A percentile compares a stretch with the other conserved stretches of the same genome.
phyloP scores from a whole-genome alignment of 495 filamentous ascomycete genomes.

The Cryomyces minteri region DNA sequence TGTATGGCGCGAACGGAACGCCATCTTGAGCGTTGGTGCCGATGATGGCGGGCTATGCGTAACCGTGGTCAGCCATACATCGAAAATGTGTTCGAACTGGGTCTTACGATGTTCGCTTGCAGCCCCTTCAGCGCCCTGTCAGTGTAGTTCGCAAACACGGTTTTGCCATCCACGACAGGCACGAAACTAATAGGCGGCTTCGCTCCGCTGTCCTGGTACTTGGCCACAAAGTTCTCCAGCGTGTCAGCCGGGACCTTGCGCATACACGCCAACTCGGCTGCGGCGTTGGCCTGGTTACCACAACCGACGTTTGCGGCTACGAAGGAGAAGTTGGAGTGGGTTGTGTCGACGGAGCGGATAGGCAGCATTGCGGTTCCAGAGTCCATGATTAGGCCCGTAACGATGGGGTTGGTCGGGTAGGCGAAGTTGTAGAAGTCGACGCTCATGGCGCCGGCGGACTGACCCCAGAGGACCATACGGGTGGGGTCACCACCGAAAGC shows the following conservation, averaged over 20 bases:
- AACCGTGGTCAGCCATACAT: not conserved
- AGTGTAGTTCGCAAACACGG: conserved; percentile 14
- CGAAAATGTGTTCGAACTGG: not conserved
- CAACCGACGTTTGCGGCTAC: conserved; percentile 28
- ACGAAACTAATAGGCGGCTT: conserved; percentile 10
- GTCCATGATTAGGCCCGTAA: conserved; percentile 25
- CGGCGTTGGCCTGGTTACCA: conserved; percentile 16
- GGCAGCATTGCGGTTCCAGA: conserved; percentile 15
- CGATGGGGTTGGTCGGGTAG: conserved; percentile 27
- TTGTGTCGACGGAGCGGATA: not conserved
- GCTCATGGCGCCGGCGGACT: conserved; percentile 26
- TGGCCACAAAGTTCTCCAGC: conserved; percentile 21
- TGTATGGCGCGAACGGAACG: conserved; percentile 7
- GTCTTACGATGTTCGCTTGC: conserved; percentile 1
- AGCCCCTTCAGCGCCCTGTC: conserved; percentile 7
- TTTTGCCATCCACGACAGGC: conserved; percentile 12
- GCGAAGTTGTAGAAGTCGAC: conserved; percentile 27
- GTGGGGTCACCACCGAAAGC: conserved; percentile 44
- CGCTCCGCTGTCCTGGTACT: conserved; percentile 6
- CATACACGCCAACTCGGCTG: conserved; percentile 29
- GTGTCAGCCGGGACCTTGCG: conserved; percentile 18
- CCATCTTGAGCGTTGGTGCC: conserved; percentile 11
- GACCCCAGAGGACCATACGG: conserved; percentile 23
- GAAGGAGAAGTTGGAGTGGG: conserved; percentile 21
- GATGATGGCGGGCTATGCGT: conserved; percentile 7